Evolutionary conservation across 768 basidiomycete species (phyloP).

Genomic region (Tephrocybe sp.): DNA sequence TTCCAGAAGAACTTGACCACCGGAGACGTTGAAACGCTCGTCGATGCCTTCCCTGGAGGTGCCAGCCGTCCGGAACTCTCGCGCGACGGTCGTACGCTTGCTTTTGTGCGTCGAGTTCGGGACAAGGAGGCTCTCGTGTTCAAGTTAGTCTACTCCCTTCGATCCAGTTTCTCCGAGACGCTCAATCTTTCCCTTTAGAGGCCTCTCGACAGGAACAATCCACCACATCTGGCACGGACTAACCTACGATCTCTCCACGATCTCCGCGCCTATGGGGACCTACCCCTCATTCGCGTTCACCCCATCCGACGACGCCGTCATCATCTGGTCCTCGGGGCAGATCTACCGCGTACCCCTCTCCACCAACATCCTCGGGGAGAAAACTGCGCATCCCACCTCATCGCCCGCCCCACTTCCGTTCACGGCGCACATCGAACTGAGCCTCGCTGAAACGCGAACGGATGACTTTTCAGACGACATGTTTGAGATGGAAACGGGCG

Average conservation of each 20-base stretch:
- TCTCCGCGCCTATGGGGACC: slow-evolving; percentile 77
- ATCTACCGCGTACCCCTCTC: slow-evolving; percentile 61
- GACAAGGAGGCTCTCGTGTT: slow-evolving; percentile 73
- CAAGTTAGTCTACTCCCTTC: slow-evolving; percentile 42
- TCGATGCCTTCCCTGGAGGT: slow-evolving; percentile 61
- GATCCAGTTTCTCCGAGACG: background rate
- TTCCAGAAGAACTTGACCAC: slow-evolving; percentile 65
- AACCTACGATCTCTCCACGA: slow-evolving; percentile 58
- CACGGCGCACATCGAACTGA: slow-evolving; percentile 60
- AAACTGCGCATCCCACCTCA: slow-evolving; percentile 30
- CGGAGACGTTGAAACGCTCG: slow-evolving; percentile 47
- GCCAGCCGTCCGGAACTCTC: slow-evolving; percentile 72
- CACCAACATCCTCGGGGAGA: slow-evolving; percentile 52
- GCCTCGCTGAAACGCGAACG: slow-evolving; percentile 57
- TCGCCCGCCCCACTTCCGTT: slow-evolving; percentile 52
- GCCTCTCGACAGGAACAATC: slow-evolving; percentile 62
- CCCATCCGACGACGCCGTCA: slow-evolving; percentile 52
- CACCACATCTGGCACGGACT: slow-evolving; percentile 67
- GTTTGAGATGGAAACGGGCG: slow-evolving; percentile 47
- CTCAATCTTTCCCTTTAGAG: slow-evolving; percentile 34
- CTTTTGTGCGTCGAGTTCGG: slow-evolving; percentile 70
- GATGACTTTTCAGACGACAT: slow-evolving; percentile 41
- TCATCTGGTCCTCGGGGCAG: slow-evolving; percentile 75
- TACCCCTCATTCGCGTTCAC: slow-evolving; percentile 76
- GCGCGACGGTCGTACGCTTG: slow-evolving; percentile 63